Conservation (phyloP, 2,329 filamentous ascomycete species). For the Diplodia corticola region DNA sequence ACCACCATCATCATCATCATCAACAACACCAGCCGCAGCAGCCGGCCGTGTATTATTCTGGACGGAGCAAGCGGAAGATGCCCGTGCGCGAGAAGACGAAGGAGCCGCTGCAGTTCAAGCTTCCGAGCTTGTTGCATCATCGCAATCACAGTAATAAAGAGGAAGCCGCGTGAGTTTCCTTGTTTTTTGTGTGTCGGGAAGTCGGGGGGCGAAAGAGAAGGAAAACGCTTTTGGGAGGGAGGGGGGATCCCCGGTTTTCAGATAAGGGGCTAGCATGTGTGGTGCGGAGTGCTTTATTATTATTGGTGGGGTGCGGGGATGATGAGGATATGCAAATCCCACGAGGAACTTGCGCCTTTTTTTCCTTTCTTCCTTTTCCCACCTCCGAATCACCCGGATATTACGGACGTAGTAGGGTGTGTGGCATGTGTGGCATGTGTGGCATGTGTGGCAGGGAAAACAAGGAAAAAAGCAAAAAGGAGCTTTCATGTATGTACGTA, state of each 20-base stretch:
- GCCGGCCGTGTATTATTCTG: constrained; percentile 41
- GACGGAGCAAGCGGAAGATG: constrained; percentile 45
- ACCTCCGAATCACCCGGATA: constrained; percentile 3
- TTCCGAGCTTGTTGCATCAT: constrained; percentile 30
- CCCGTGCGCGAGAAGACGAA: constrained; percentile 40
- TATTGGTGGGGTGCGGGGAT: not conserved
- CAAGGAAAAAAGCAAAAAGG: not conserved
- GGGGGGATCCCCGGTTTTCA: not conserved
- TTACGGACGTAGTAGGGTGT: not conserved
- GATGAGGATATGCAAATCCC: not conserved
- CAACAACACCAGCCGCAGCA: constrained; percentile 9
- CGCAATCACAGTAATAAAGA: constrained; percentile 18
- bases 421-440: too few species aligned
- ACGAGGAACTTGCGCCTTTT: not conserved
- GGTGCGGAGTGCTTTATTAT: not conserved
- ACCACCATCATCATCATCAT: not conserved
- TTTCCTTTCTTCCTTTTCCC: not conserved
- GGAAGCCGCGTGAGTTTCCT: constrained; percentile 4
- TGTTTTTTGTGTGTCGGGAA: not conserved
- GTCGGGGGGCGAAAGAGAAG: not conserved
- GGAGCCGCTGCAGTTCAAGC: constrained; percentile 43
- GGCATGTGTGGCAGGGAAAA: not conserved
- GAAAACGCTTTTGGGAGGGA: too few species aligned
- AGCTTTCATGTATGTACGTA: not conserved
- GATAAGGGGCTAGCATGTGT: constrained; percentile 1